Evolutionary conservation across 139 green algal species (phyloP), one percentile per base, ranked within the genome.

Genomic region (Eudorina sp.): DNA sequence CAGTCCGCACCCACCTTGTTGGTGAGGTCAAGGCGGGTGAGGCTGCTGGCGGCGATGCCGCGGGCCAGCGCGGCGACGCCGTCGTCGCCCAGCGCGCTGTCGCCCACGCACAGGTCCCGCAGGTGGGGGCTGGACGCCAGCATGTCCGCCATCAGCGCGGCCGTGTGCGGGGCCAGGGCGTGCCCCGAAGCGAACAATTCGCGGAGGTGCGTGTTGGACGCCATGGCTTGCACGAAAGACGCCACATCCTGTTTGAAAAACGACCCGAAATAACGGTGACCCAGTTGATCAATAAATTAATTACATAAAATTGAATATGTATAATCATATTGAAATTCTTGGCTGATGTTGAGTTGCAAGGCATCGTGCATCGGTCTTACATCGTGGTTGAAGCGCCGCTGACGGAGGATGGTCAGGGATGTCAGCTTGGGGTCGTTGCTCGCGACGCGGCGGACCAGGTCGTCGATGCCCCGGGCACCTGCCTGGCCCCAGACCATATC

Each of bases 141-240:
- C 66, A 81, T n/a, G 3, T 46, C 68, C 0, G 68, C 75, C 7
- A 94, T 25, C 64, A 70, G 43, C 1, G 58, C 60, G 4, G 89
- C 91, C 18, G 89, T 75, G 14, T n/a, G 51, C 4, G 76, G 51
- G 13, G 43, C 72, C n/a, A 94, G 60, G 0, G 86, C 16, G 55
- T 94, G 91, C 41, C 72, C 90, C 58, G 36, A 82, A 18, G 73
- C 86, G 45, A 84, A 92, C 1, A 94, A 76, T 76, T 94, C 91
- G n/a, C 53, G 76, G 4, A 94, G 86, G 74, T 41, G 27, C 0
- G 82, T 92, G 82, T 94, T 94, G 27, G 8, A 0, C 14, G 29
- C 16, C 72, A 94, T 58, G 3, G 86, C 88, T 1, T 38, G 40
- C 45, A 68, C 70, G 1, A 94, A 70, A 31, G 48, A 41, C 0